A percentile compares a stretch with the other conserved stretches of the same genome.
phyloP scores from a whole-genome alignment of 1,284 basidiomycete species.

The Meripilus lineatus region DNA sequence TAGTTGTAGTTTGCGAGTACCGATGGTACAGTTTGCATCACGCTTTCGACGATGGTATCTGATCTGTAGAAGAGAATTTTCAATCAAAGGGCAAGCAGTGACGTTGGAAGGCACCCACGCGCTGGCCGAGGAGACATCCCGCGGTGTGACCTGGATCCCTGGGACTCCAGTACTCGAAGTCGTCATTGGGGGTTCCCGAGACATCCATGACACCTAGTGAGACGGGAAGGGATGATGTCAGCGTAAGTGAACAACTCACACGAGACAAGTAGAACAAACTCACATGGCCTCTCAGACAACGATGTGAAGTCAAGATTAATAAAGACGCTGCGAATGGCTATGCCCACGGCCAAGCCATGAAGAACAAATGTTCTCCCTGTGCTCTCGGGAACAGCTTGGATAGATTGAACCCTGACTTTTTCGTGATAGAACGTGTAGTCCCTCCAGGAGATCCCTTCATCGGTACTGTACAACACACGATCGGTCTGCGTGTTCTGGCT shows the following conservation, averaged over 20 bases:
- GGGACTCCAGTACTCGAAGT: constrained; percentile 95
- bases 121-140: constrained; percentile 81
- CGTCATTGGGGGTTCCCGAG: constrained; percentile 75
- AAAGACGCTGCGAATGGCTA: constrained; percentile 50
- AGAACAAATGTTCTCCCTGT: constrained; percentile 90
- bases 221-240: constrained; percentile 12
- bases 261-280: constrained; percentile 23
- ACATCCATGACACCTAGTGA: constrained; percentile 59
- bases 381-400: constrained; percentile 89
- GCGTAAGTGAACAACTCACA: too few species aligned
- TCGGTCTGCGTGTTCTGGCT: constrained; percentile 95
- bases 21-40: constrained; percentile 80
- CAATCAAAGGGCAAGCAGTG: constrained; percentile 2
- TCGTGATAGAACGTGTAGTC: constrained; percentile 82
- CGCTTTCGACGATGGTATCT: constrained; percentile 83
- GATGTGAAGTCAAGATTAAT: constrained; percentile 90
- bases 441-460: constrained; percentile 86
- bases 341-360: constrained; percentile 60
- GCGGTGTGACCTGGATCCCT: constrained; percentile 78
- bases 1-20: constrained; percentile 52
- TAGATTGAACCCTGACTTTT: constrained; percentile 68
- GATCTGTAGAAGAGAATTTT: constrained; percentile 49
- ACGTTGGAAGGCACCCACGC: constrained; percentile 40
- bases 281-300: constrained; percentile 73
- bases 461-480: constrained; percentile 81